Percentiles rank a stretch among this genome's conserved stretches.
Evolutionary conservation across 2,329 filamentous ascomycete species (phyloP).

Genomic region (Aureobasidium sp.): DNA sequence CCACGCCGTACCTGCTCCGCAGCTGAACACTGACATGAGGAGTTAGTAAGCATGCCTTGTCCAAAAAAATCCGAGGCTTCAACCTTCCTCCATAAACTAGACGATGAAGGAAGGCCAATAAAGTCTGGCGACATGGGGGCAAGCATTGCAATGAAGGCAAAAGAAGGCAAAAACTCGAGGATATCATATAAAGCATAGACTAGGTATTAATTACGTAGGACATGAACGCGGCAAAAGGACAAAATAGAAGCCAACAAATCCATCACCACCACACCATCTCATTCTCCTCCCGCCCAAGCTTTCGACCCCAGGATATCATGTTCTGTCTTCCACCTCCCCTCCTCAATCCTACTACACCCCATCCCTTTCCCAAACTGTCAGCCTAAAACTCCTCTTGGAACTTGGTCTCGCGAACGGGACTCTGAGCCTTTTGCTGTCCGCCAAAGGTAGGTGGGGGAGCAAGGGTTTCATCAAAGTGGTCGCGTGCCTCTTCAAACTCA

Average conservation of each 20-base stretch:
- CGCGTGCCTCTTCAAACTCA: slow-evolving; percentile 46
- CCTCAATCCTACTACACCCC: not conserved
- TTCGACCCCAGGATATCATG: not conserved
- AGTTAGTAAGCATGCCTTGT: not conserved
- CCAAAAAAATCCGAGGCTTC: not conserved
- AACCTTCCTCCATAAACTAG: not conserved
- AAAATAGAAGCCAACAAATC: not conserved
- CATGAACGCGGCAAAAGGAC: not conserved
- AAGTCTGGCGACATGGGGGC: not conserved
- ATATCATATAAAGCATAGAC: slow-evolving; percentile 4
- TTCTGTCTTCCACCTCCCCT: not conserved
- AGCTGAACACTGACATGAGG: not conserved
- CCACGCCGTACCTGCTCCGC: not conserved
- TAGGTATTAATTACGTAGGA: slow-evolving; percentile 2
- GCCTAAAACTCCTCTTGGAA: slow-evolving; percentile 46
- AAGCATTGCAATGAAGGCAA: not conserved
- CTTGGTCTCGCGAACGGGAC: slow-evolving; percentile 49
- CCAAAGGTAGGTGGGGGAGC: slow-evolving; percentile 35
- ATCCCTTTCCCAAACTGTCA: not conserved
- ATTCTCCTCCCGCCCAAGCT: not conserved
- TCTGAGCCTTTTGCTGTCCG: slow-evolving; percentile 33
- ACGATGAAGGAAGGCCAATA: not conserved
- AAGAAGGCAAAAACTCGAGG: not conserved
- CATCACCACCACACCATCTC: not conserved
- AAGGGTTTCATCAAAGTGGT: slow-evolving; percentile 41